phyloP scores from a whole-genome alignment of 441 rosid species.

The Isatis lusitanica region DNA sequence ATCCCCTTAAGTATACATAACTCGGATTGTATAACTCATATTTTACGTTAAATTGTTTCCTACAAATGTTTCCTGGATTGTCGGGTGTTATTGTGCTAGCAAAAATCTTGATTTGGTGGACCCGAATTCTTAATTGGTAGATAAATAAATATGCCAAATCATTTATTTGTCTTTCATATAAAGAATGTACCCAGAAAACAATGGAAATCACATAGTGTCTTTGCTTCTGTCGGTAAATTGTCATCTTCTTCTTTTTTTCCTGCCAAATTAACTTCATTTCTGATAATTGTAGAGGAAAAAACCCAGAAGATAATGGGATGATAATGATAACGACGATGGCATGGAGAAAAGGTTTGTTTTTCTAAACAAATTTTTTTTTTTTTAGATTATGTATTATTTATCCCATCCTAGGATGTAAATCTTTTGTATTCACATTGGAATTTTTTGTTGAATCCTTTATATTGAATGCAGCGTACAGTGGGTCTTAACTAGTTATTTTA shows the following conservation, averaged over 20 bases:
- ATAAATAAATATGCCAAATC: constrained; percentile 12
- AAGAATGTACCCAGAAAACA: background rate
- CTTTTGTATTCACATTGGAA: background rate
- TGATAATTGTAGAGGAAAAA: background rate
- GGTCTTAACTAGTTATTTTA: background rate
- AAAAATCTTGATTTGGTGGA: constrained; percentile 21
- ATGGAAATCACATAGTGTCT: background rate
- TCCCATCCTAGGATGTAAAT: background rate
- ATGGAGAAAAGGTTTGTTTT: background rate
- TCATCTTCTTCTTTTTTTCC: background rate
- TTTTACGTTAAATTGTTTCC: constrained; percentile 21
- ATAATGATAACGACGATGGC: too few relatives aligned
- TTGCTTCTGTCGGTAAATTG: constrained; percentile 17
- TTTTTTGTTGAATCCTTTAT: constrained; percentile 7
- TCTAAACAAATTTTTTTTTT: background rate
- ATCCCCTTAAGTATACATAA: constrained; percentile 5
- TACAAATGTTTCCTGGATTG: constrained; percentile 24
- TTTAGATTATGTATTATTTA: background rate
- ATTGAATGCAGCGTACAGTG: background rate
- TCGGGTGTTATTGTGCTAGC: constrained; percentile 7
- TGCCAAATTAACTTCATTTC: background rate
- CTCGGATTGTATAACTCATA: constrained; percentile 14
- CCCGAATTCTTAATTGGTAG: constrained; percentile 14
- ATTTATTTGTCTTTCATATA: constrained; percentile 1
- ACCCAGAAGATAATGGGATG: background rate